Percentiles rank a stretch among this genome's conserved stretches.
These are phyloP conservation scores for Apiotrichum gamsii DNA, from an alignment of 1,284 basidiomycete species.

Conservation along the genomic window DNA sequence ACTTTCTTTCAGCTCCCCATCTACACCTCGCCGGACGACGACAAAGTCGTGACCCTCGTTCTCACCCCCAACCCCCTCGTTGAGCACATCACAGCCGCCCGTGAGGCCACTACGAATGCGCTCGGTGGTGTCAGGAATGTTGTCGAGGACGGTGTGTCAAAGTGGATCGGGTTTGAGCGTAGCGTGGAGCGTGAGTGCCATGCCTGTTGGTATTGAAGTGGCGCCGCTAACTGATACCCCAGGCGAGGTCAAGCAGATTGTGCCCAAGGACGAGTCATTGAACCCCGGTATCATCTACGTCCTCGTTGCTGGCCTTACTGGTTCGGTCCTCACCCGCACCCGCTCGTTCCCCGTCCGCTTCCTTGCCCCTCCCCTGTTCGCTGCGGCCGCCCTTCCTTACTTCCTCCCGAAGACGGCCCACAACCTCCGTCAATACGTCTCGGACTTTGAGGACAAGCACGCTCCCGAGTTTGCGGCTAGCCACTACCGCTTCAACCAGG, in stretches of 20 bases:
- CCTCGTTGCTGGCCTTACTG: slow-evolving; percentile 77
- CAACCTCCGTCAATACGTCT: slow-evolving; percentile 62
- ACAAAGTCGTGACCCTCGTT: slow-evolving; percentile 57
- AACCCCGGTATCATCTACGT: slow-evolving; percentile 82
- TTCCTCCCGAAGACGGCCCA: slow-evolving; percentile 72
- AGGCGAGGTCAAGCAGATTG: slow-evolving; percentile 75
- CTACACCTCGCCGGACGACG: slow-evolving; percentile 56
- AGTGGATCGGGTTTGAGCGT: slow-evolving; percentile 76
- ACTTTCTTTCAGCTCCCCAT: slow-evolving; percentile 80
- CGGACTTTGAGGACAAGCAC: slow-evolving; percentile 64
- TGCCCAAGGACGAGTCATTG: slow-evolving; percentile 70
- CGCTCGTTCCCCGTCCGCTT: slow-evolving; percentile 61
- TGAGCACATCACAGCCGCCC: slow-evolving; percentile 60
- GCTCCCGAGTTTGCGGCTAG: slow-evolving; percentile 61
- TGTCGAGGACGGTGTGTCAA: slow-evolving; percentile 63
- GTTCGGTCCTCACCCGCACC: slow-evolving; percentile 74
- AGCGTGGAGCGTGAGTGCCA: slow-evolving; percentile 67
- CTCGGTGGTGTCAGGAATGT: slow-evolving; percentile 57
- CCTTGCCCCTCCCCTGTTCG: slow-evolving; percentile 62
- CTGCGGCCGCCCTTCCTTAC: slow-evolving; percentile 61
- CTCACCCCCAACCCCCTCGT: slow-evolving; percentile 67
- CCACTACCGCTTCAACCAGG: slow-evolving; percentile 62
- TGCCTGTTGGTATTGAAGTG: neutral
- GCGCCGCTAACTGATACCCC: neutral
- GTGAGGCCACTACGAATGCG: slow-evolving; percentile 55